Base-by-base conservation (phyloP, 2,329 filamentous ascomycete species). In the Alternaria gansuensis region DNA sequence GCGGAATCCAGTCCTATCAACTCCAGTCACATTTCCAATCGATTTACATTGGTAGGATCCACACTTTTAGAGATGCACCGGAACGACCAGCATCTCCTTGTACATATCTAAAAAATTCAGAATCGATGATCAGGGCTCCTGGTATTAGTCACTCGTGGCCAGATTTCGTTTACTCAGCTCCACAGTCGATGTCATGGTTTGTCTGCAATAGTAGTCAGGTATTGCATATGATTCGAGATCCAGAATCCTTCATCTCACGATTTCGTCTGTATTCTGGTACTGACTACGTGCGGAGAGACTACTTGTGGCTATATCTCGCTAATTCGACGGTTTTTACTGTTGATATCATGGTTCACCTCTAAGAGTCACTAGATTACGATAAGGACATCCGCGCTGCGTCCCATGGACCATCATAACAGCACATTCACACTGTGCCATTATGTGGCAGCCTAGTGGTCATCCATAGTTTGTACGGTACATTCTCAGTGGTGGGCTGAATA, bases 1-100 rank as follows among this genome's bases (percentile, higher is more conserved):
- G 39, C 24, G 31, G 36, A 44, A 33, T 39, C 43, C 39, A 33
- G 9, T 9, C 29, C 31, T 24, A 52, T 51, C 54, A 26, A 57
- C 43, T 39, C 11, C 33, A 51, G 29, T 52, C 28, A 23, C 24
- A 33, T 44, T 17, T 13, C 31, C 39, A 34, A 34, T 34, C 44
- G 44, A 36, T 36, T 36, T 48, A 48, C 31, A n/a, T 48, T 48
- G 44, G 33, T 48, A 48, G 44, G 31, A 36, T 8, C 21, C 14
- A 48, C 31, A 26, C 44, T 34, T 23, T 9, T 24, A 48, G 33
- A 48, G 31, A 48, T 36, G 14, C 44, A 40, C 24, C 34, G n/a
- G 17, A 13, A 23, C 24, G 9, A 17, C 17, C 11, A 29, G 41
- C 29, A 31, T 28, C 39, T 52, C 26, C 13, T 48, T 45, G 31